phyloP scores from a whole-genome alignment of 1,284 basidiomycete species.

The Papiliotrema terrestris region DNA sequence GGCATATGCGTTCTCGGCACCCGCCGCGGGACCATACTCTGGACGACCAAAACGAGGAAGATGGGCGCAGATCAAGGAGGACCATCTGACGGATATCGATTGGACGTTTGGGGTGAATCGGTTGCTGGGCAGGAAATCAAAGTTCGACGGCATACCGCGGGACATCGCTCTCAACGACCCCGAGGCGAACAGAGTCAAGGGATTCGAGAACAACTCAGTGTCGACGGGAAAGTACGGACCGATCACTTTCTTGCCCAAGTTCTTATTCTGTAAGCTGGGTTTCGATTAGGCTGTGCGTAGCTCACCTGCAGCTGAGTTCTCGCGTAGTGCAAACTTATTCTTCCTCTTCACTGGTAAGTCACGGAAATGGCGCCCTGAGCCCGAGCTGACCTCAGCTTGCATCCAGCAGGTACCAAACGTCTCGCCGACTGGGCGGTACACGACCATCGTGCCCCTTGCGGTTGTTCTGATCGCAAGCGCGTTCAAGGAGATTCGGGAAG shows the following conservation, averaged over 20 bases:
- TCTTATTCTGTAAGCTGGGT: constrained; percentile 68
- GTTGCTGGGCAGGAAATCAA: constrained; percentile 38
- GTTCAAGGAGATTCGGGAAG: constrained; percentile 94
- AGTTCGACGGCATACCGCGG: constrained; percentile 45
- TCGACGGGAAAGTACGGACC: constrained; percentile 95
- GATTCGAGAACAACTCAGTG: constrained; percentile 78
- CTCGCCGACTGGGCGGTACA: constrained; percentile 92
- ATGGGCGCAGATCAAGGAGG: constrained; percentile 38
- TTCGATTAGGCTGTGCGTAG: not conserved
- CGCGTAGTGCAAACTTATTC: constrained; percentile 97
- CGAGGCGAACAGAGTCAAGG: constrained; percentile 52
- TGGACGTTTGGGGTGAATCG: constrained; percentile 44
- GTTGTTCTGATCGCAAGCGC: constrained; percentile 92
- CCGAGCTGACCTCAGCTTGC: constrained; percentile 56
- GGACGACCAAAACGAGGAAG: constrained; percentile 19
- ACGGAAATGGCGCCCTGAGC: not conserved
- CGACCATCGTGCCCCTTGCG: constrained; percentile 88
- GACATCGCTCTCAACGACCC: constrained; percentile 68
- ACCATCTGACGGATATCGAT: constrained; percentile 43
- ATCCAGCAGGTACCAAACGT: constrained; percentile 98
- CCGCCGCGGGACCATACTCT: constrained; percentile 25
- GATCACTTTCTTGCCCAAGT: constrained; percentile 87
- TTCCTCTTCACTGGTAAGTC: constrained; percentile 80
- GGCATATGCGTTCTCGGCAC: constrained; percentile 39
- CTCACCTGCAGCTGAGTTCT: constrained; percentile 29